Percentiles rank a stretch among this genome's conserved stretches.
Conservation (phyloP, 371 early-diverging fungal genomes). For the Batkoa obscura region DNA sequence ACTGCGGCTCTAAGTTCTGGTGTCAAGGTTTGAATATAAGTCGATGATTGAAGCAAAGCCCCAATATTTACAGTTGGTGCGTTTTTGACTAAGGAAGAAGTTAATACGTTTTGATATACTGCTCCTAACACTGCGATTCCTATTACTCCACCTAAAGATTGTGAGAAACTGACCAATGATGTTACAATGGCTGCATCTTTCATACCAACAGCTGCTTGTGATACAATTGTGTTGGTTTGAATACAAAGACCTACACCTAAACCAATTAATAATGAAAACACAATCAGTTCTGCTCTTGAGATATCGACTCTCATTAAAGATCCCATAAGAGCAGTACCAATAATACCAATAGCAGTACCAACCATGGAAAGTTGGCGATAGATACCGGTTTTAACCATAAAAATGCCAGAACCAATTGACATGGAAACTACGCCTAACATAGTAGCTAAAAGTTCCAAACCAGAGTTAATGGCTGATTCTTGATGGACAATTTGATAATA, state of each 20-base stretch:
- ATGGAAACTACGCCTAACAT: constrained; percentile 27
- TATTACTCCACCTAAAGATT: constrained; percentile 44
- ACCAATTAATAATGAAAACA: constrained; percentile 25
- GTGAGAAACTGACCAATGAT: constrained; percentile 27
- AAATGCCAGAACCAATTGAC: constrained; percentile 27
- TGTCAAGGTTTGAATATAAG: too few species aligned
- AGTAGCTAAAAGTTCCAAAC: constrained; percentile 45
- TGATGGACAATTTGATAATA: constrained; percentile 26
- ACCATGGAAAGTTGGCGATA: constrained; percentile 26
- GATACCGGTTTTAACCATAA: constrained; percentile 23
- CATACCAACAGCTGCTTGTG: constrained; percentile 26
- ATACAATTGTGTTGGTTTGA: constrained; percentile 35
- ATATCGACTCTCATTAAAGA: constrained; percentile 17
- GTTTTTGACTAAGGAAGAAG: constrained; percentile 8
- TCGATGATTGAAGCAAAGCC: too few species aligned
- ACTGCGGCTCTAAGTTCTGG: too few species aligned
- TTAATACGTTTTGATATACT: constrained; percentile 23
- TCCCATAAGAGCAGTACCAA: constrained; percentile 27
- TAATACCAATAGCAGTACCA: constrained; percentile 20
- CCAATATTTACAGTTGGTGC: not conserved
- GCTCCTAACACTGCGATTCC: constrained; percentile 39
- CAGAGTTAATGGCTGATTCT: constrained; percentile 25
- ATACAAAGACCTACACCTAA: constrained; percentile 35
- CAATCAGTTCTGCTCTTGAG: constrained; percentile 18
- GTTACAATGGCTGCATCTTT: constrained; percentile 46